These are phyloP conservation scores for Beauveria caledonica DNA, from an alignment of 2,329 filamentous ascomycete species.

Conservation along the genomic window DNA sequence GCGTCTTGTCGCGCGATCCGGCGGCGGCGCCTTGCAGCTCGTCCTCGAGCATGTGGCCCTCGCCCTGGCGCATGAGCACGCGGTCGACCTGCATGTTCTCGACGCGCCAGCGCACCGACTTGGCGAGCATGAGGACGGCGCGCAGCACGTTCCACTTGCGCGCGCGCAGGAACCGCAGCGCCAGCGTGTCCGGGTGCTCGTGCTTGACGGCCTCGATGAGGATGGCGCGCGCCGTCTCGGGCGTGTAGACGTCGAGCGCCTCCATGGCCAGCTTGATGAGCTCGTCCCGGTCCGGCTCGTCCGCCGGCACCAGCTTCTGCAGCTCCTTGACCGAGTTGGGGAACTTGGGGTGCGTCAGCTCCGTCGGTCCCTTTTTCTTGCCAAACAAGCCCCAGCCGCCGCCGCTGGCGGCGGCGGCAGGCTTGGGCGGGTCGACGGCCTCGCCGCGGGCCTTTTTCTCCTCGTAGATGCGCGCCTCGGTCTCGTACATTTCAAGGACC, in stretches of 20 bases:
- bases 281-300: conserved; percentile 76
- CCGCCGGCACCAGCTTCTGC: conserved; percentile 31
- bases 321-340: conserved; percentile 23
- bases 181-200: conserved; percentile 74
- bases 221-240: conserved; percentile 64
- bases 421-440: conserved; percentile 14
- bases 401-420: background rate
- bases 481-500: conserved; percentile 52
- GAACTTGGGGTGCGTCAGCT: conserved; percentile 38
- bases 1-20: conserved; percentile 46
- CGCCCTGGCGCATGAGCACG: conserved; percentile 66
- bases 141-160: conserved; percentile 86
- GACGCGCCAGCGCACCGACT: conserved; percentile 78
- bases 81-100: conserved; percentile 74
- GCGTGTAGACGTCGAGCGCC: conserved; percentile 61
- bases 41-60: conserved; percentile 51
- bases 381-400: conserved; percentile 8
- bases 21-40: conserved; percentile 40
- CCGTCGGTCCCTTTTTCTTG: conserved; percentile 48
- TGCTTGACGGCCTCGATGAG: conserved; percentile 88
- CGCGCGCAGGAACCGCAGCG: conserved; percentile 69
- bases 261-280: conserved; percentile 74
- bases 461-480: conserved; percentile 15
- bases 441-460: conserved; percentile 19
- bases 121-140: conserved; percentile 81